Conservation (phyloP, 345 rosid species). For the Murraya paniculata region DNA sequence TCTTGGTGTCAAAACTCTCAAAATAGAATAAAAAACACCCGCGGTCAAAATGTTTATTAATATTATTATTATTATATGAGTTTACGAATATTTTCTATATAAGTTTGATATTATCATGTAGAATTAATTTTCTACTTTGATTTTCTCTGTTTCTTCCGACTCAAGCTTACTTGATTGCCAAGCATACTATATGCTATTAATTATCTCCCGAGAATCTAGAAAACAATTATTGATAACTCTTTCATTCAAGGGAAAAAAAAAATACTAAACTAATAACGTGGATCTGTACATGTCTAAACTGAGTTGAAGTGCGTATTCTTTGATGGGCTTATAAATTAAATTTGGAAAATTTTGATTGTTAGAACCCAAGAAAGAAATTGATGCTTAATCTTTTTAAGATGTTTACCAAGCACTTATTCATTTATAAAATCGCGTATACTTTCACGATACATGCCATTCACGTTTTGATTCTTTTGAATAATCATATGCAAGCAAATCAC, state of each 20-base stretch:
- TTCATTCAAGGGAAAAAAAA: not conserved
- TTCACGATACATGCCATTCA: not conserved
- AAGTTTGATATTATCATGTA: not conserved
- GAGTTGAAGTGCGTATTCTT: not conserved
- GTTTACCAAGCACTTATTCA: too few relatives aligned
- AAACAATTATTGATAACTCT: not conserved
- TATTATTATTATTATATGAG: too few relatives aligned
- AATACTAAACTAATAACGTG: not conserved
- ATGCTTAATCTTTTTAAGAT: too few relatives aligned
- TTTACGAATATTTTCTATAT: too few relatives aligned
- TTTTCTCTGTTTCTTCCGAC: not conserved
- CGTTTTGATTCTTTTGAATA: too few relatives aligned
- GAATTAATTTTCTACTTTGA: not conserved
- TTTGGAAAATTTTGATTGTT: too few relatives aligned
- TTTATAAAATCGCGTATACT: too few relatives aligned
- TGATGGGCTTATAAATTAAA: too few relatives aligned
- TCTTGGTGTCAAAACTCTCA: not conserved
- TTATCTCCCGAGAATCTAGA: not conserved
- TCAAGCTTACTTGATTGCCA: conserved; percentile 5
- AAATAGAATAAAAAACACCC: not conserved
- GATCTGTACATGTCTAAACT: not conserved
- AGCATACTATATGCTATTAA: not conserved
- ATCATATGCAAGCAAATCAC: not conserved
- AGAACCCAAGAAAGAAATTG: too few relatives aligned
- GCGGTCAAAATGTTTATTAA: too few relatives aligned